These are phyloP conservation scores for Podaxis carcinomalis DNA, from an alignment of 768 basidiomycete species.

Conservation along the genomic window DNA sequence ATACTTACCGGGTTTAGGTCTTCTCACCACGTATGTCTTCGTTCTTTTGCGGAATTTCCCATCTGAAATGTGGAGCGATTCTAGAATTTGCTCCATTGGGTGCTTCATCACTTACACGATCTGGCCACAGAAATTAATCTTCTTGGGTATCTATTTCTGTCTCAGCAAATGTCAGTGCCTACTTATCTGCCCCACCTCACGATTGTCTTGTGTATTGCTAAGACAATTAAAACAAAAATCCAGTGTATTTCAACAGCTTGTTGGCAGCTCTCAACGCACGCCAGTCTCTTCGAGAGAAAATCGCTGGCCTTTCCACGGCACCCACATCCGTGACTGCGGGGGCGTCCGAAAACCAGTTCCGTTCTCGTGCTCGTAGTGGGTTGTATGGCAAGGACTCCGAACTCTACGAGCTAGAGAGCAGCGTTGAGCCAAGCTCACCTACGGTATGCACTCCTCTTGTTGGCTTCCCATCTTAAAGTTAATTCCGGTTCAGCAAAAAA, in stretches of 20 bases:
- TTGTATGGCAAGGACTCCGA: neutral
- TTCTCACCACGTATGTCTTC: conserved; percentile 19
- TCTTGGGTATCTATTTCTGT: conserved; percentile 23
- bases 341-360: neutral
- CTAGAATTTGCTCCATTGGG: conserved; percentile 19
- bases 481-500: neutral
- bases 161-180: conserved; percentile 19
- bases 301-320: neutral
- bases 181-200: neutral
- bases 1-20: conserved; percentile 11
- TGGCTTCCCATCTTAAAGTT: neutral
- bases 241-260: conserved; percentile 21
- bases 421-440: neutral
- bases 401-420: conserved; percentile 1
- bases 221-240: neutral
- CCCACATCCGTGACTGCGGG: conserved; percentile 3
- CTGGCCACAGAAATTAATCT: conserved; percentile 22
- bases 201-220: neutral
- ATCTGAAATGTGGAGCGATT: neutral
- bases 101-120: conserved; percentile 22
- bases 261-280: conserved; percentile 17
- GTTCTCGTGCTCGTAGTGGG: neutral
- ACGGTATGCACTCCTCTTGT: neutral
- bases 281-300: conserved; percentile 8
- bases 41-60: neutral